Evolutionary conservation across 768 basidiomycete genomes (phyloP).

Genomic region (Exidia glandulosa): DNA sequence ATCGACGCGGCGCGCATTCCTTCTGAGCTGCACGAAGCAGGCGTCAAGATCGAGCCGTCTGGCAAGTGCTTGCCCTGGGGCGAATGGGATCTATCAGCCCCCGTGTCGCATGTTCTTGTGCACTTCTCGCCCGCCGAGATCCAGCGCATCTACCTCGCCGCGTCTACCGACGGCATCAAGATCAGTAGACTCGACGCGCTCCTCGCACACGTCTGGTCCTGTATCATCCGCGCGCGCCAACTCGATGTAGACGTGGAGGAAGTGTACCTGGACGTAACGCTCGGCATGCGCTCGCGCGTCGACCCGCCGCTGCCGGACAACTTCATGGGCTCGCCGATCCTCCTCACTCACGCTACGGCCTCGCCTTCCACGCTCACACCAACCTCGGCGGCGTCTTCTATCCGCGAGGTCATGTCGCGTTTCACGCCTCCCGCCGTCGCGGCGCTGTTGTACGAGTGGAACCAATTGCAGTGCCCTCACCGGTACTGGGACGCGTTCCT

Average conservation of each 20-base stretch:
- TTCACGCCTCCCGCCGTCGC: slow-evolving; percentile 17
- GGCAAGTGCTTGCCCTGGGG: slow-evolving; percentile 13
- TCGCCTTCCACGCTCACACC: slow-evolving; percentile 3
- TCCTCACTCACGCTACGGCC: slow-evolving; percentile 16
- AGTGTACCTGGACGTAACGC: slow-evolving; percentile 18
- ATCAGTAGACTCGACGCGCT: slow-evolving; percentile 7
- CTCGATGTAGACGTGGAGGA: slow-evolving; percentile 10
- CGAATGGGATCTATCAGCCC: neutral
- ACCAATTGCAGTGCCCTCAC: slow-evolving; percentile 19
- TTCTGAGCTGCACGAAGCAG: slow-evolving; percentile 13
- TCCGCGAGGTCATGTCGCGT: slow-evolving; percentile 16
- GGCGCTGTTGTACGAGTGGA: slow-evolving; percentile 25
- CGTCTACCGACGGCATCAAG: neutral
- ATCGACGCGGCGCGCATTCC: neutral
- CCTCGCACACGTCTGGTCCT: slow-evolving; percentile 25
- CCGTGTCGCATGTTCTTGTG: neutral
- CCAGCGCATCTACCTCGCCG: neutral
- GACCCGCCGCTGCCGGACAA: slow-evolving; percentile 10
- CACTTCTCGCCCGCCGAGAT: neutral
- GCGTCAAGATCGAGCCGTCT: slow-evolving; percentile 18
- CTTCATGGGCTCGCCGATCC: slow-evolving; percentile 25
- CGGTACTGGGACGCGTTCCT: slow-evolving; percentile 26
- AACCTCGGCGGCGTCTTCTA: slow-evolving; percentile 13
- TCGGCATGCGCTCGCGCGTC: slow-evolving; percentile 18
- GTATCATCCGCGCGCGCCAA: slow-evolving; percentile 21